Percentiles rank a stretch among this genome's conserved stretches.
phyloP scores from a whole-genome alignment of 2,329 filamentous ascomycete species.

The Pestalotiopsis sp. region DNA sequence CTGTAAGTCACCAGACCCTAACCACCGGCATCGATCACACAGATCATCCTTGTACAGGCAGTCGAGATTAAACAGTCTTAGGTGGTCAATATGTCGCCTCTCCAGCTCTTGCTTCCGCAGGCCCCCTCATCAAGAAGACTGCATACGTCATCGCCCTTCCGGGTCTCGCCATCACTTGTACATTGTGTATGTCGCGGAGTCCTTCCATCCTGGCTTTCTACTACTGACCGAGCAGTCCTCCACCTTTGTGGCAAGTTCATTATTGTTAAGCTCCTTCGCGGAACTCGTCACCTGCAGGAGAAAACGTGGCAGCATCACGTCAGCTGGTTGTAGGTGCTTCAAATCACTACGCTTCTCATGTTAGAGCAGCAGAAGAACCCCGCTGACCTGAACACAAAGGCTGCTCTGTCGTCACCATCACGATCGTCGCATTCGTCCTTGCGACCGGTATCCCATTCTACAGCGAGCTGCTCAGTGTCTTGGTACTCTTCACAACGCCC shows the following conservation, averaged over 20 bases:
- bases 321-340: neutral
- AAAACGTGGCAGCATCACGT: neutral
- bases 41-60: slow-evolving; percentile 20
- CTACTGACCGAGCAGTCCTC: neutral
- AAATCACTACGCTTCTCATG: neutral
- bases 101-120: slow-evolving; percentile 16
- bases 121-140: slow-evolving; percentile 13
- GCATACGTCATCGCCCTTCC: slow-evolving; percentile 16
- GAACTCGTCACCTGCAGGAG: neutral
- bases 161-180: slow-evolving; percentile 6
- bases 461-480: neutral
- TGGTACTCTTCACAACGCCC: neutral
- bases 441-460: neutral
- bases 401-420: neutral
- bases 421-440: neutral
- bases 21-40: slow-evolving; percentile 14
- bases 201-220: too few relatives aligned
- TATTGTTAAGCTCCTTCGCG: neutral
- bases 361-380: too few relatives aligned
- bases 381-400: too few relatives aligned
- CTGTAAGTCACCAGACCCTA: slow-evolving; percentile 21
- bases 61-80: slow-evolving; percentile 13
- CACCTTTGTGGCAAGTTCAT: neutral
- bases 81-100: slow-evolving; percentile 14
- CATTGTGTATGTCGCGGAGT: neutral